Evolutionary conservation across 139 green algal genomes (phyloP).

Genomic region (Chlorella sp.): DNA sequence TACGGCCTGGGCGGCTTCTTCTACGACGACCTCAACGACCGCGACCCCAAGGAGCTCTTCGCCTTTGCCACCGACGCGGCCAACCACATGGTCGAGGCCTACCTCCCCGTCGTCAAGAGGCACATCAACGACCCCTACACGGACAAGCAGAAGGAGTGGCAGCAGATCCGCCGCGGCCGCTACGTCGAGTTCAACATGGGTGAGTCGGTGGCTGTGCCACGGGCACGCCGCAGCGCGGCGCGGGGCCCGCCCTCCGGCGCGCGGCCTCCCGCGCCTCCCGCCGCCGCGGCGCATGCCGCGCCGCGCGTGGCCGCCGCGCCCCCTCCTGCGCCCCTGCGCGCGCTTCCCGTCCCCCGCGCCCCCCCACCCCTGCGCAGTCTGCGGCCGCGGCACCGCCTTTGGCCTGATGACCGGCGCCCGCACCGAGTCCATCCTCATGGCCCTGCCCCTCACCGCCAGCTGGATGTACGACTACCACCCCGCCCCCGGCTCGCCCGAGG

Average conservation of each 20-base stretch:
- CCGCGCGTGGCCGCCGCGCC: no score
- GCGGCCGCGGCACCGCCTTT: conserved; percentile 98
- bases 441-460: conserved; percentile 69
- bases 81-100: conserved; percentile 75
- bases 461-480: no score
- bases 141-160: conserved; percentile 92
- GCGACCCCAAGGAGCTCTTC: conserved; percentile 70
- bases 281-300: no score
- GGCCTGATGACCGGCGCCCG: conserved; percentile 97
- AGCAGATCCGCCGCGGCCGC: conserved; percentile 82
- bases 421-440: conserved; percentile 97
- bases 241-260: no score
- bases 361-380: no score
- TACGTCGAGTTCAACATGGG: conserved; percentile 99
- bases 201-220: no score
- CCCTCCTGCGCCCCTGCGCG: no score
- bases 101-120: conserved; percentile 91
- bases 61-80: conserved; percentile 83
- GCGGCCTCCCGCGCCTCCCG: no score
- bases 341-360: no score
- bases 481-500: no score
- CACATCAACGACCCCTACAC: conserved; percentile 93
- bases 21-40: conserved; percentile 97
- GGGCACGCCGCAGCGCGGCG: no score
- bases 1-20: conserved; percentile 98